Percentiles rank a stretch among this genome's conserved stretches.
Evolutionary conservation across 257 asterid genomes (phyloP).

Genomic region (Primulina huaijiensis): DNA sequence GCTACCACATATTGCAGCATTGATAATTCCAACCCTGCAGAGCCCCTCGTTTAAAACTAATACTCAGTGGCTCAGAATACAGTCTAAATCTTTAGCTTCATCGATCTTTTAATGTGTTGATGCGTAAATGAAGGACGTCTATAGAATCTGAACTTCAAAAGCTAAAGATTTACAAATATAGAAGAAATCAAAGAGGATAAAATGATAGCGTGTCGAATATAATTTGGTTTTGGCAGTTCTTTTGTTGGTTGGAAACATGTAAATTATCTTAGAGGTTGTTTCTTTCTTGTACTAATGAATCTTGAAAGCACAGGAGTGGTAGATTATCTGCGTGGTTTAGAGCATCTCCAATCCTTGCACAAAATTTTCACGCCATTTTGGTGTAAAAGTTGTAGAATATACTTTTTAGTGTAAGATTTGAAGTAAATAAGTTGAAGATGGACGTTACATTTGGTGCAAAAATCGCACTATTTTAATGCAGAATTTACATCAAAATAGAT

Average conservation of each 20-base stretch:
- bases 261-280: too few species aligned
- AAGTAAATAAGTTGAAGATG: too few species aligned
- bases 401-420: too few species aligned
- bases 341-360: too few species aligned
- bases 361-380: too few species aligned
- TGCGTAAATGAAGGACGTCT: background rate
- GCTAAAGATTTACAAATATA: too few species aligned
- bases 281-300: background rate
- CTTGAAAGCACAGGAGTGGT: too few species aligned
- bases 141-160: background rate
- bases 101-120: background rate
- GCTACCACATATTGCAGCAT: constrained; percentile 30
- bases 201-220: background rate
- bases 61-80: background rate
- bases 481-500: too few species aligned
- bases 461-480: too few species aligned
- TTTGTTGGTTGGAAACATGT: background rate
- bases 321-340: too few species aligned
- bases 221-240: background rate
- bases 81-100: background rate
- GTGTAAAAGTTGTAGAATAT: too few species aligned
- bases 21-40: constrained; percentile 28
- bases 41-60: constrained; percentile 33
- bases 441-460: too few species aligned
- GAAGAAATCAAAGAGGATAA: background rate